These are phyloP conservation scores for Paxillus ammoniavirescens DNA, from an alignment of 768 basidiomycete genomes.

Conservation along the genomic window DNA sequence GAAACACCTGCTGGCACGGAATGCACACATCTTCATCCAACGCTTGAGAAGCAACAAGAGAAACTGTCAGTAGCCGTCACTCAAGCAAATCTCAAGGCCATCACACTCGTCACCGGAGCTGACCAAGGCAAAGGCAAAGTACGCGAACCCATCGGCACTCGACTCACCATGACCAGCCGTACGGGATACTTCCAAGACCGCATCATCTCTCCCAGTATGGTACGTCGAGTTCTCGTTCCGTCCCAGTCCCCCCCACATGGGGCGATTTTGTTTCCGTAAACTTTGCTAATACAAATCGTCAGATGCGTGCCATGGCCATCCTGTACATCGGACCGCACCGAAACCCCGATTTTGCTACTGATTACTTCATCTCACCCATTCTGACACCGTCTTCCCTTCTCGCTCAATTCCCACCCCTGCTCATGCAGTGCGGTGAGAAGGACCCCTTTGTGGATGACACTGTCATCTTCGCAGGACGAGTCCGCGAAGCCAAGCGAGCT, in stretches of 20 bases:
- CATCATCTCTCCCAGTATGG: slow-evolving; percentile 95
- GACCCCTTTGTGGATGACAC: slow-evolving; percentile 97
- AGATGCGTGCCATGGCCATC: slow-evolving; percentile 99
- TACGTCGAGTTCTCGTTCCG: slow-evolving; percentile 38
- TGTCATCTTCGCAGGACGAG: slow-evolving; percentile 90
- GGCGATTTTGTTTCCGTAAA: neutral
- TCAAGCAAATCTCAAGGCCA: slow-evolving; percentile 48
- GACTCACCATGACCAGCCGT: slow-evolving; percentile 93
- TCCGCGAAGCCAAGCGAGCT: slow-evolving; percentile 92
- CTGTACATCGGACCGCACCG: slow-evolving; percentile 92
- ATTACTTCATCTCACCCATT: slow-evolving; percentile 96
- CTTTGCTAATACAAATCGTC: slow-evolving; percentile 10
- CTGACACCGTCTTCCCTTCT: slow-evolving; percentile 81
- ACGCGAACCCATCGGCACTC: slow-evolving; percentile 73
- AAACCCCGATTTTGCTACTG: slow-evolving; percentile 91
- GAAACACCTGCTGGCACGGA: slow-evolving; percentile 13
- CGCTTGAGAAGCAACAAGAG: slow-evolving; percentile 48
- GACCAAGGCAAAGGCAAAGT: slow-evolving; percentile 32
- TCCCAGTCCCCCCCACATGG: neutral
- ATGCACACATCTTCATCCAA: slow-evolving; percentile 8
- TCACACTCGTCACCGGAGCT: slow-evolving; percentile 33
- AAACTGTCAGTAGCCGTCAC: slow-evolving; percentile 50
- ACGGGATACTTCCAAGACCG: slow-evolving; percentile 93
- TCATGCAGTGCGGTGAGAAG: slow-evolving; percentile 95
- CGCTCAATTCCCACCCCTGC: slow-evolving; percentile 89